Evolutionary conservation across 495 filamentous ascomycete species (phyloP), one percentile per base, ranked within the genome.

Genomic region (Halenospora varia): DNA sequence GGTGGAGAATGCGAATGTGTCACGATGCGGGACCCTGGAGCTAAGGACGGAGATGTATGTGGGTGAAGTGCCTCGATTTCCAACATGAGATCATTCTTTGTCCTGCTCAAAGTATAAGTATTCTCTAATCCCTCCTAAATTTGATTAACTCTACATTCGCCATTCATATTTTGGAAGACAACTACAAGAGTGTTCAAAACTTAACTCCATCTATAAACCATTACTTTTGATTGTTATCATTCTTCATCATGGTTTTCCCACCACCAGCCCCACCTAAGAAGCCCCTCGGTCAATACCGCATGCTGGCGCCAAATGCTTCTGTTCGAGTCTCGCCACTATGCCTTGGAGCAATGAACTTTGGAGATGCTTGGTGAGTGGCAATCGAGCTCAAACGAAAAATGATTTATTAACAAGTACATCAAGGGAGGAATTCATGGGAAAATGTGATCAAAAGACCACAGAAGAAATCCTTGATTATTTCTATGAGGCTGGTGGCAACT

Each of bases 401-500:
- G 40, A 44, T 15, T 13, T 39, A 17, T 25, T 48, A 19, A n/a
- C n/a, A n/a, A n/a, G n/a, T n/a, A 6, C 35, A 1, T 24, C 19
- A 46, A 72, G 65, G 69, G 68, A 69, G 40, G 60, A 67, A 0
- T 68, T 66, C 54, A 75, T 88, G 70, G 87, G 86, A 23, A 73
- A 73, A 60, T 86, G 84, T 59, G 75, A 74, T 63, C 81, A 88
- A 60, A 76, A 86, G 40, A 77, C 72, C 0, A 72, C 78, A n/a
- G 82, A 86, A 55, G 70, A 74, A 46, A 83, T 92, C 25, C 74
- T 92, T 40, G 87, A 90, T 65, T 81, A 73, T 63, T 88, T 81
- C 73, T 82, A 83, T 49, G 73, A 77, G 8, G 71, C 80, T 22
- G 88, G 83, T 23, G 88, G 88, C 25, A 92, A 92, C 70, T 90